Evolutionary conservation across 441 rosid species (phyloP), one percentile per base, ranked within the genome.

Genomic region (Populus hybrid): DNA sequence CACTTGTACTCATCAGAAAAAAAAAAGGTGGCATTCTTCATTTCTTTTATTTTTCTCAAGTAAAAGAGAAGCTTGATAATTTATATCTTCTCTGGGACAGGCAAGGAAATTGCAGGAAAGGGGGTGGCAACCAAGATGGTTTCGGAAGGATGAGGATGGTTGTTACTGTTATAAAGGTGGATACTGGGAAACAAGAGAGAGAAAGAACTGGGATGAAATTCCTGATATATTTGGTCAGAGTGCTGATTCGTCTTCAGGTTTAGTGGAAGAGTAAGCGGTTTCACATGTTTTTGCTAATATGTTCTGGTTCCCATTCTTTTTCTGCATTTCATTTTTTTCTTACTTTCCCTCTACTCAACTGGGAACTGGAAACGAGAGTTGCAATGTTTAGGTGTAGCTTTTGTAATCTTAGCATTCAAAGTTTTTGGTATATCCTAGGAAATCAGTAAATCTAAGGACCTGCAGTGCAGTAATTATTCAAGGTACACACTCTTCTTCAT

Each of bases 81-180:
- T 40, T 40, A 40, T 40, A 3, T 66, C 36, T 66, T 20, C n/a
- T 24, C 23, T 50, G 73, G 32, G 72, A 50, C 89, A 96, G 99
- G 98, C 98, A 77, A 93, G 99, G 84, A 94, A 86, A 80, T 68
- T 96, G 82, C 98, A 96, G 89, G 99, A 94, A 85, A 90, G 91
- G 78, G 99, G 99, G 16, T 96, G 99, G 99, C 97, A 86, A 77
- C 97, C 98, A 12, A 89, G 92, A 78, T 96, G 99, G 99, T 96
- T 94, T 71, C 76, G 61, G 12, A 92, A 91, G 74, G 97, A 90
- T 16, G 95, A 91, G 73, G 97, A 92, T 64, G 95, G 97, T 23
- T 90, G 95, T 81, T 94, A 95, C 80, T 88, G 85, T 6, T 95
- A 94, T 50, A 59, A 70, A 0, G 97, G 97, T 35, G 95, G 93